Evolutionary conservation across 352 stramenopile species (phyloP).

Genomic region (Phytopythium boreale): DNA sequence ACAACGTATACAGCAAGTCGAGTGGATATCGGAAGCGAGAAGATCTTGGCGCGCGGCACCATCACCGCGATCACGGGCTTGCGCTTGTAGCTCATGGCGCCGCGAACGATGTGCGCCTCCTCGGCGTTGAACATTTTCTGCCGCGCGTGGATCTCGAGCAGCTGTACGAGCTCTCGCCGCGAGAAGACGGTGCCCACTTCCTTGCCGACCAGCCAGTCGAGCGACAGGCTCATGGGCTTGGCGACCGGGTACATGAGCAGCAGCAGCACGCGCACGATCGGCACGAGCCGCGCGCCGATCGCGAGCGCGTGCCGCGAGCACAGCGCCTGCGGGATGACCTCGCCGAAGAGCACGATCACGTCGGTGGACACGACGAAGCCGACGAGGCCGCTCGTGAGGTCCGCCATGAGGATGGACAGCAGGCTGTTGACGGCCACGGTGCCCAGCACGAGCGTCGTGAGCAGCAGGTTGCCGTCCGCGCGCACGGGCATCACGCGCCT

Average conservation of each 20-base stretch:
- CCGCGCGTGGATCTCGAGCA: conserved; percentile 96
- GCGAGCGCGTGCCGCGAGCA: conserved; percentile 92
- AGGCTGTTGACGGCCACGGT: conserved; percentile 97
- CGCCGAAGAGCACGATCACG: conserved; percentile 95
- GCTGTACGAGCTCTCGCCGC: conserved; percentile 90
- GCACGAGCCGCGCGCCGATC: conserved; percentile 68
- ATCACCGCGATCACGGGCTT: conserved; percentile 91
- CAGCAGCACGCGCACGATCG: conserved; percentile 93
- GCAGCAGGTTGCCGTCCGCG: conserved; percentile 93
- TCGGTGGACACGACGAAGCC: conserved; percentile 95
- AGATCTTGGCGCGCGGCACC: conserved; percentile 84
- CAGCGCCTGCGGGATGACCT: conserved; percentile 91
- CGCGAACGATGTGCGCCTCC: conserved; percentile 95
- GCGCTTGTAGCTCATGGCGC: conserved; percentile 72
- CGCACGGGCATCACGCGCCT: conserved; percentile 86
- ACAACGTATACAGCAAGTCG: conserved; percentile 12
- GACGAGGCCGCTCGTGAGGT: conserved; percentile 81
- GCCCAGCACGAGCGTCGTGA: conserved; percentile 96
- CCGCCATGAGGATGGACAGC: conserved; percentile 96
- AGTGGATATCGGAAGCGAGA: conserved; percentile 71
- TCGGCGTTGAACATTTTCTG: conserved; percentile 89
- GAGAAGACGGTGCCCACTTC: conserved; percentile 96
- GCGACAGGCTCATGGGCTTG: conserved; percentile 85
- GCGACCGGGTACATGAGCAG: conserved; percentile 88
- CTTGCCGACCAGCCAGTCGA: conserved; percentile 92